Percentiles rank a stretch among this genome's conserved stretches.
These are phyloP conservation scores for Chamaecyparis obtusa DNA, from an alignment of 75 land plant genomes.

Conservation along the genomic window DNA sequence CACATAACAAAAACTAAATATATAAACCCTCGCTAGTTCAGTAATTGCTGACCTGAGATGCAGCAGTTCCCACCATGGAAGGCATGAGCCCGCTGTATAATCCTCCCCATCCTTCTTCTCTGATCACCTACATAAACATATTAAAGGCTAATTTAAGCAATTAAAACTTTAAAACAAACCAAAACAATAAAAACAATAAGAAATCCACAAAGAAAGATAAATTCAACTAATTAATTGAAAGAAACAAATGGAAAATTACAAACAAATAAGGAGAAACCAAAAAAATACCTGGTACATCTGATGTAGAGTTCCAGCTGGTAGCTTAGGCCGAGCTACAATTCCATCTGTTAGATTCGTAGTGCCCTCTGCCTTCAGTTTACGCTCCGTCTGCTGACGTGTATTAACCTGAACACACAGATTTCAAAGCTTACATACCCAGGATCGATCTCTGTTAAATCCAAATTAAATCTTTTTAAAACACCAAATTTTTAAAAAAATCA, in stretches of 20 bases:
- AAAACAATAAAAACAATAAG: not conserved
- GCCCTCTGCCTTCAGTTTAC: slow-evolving; percentile 37
- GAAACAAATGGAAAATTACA: not conserved
- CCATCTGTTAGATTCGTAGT: not conserved
- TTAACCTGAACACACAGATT: slow-evolving; percentile 40
- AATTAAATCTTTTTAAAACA: not conserved
- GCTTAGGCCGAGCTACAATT: not conserved
- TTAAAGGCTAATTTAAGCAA: not conserved
- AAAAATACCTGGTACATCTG: slow-evolving; percentile 43
- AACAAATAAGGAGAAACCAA: not conserved
- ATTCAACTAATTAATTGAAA: not conserved
- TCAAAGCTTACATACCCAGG: not conserved
- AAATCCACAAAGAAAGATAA: not conserved
- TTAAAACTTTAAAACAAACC: not conserved
- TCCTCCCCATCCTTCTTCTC: slow-evolving; percentile 81
- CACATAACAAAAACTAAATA: not conserved
- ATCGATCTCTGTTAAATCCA: not conserved
- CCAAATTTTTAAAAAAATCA: not conserved
- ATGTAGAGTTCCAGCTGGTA: slow-evolving; percentile 24
- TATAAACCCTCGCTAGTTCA: not conserved
- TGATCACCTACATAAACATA: slow-evolving; percentile 46
- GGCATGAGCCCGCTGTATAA: slow-evolving; percentile 83
- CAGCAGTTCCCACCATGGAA: slow-evolving; percentile 84
- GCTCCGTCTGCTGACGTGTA: slow-evolving; percentile 91
- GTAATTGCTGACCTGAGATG: slow-evolving; percentile 61